Percentiles rank a stretch among this genome's conserved stretches.
Conservation (phyloP, 1,284 basidiomycete genomes). For the Leccinum laetum region DNA sequence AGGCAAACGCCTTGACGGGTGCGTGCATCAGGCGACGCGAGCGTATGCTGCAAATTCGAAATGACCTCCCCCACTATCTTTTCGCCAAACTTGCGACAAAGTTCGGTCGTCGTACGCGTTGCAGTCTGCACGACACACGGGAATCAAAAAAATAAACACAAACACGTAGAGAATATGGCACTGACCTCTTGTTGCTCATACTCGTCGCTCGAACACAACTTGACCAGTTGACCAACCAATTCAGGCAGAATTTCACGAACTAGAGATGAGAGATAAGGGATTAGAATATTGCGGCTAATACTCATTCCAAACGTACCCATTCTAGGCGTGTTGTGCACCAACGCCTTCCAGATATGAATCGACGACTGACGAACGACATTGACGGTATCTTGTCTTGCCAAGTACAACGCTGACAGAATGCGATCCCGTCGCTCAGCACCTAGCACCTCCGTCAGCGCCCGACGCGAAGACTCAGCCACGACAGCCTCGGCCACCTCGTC, state of each 20-base stretch:
- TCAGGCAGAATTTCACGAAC: constrained; percentile 95
- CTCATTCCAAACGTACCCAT: constrained; percentile 50
- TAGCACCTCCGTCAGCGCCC: constrained; percentile 85
- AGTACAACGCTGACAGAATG: constrained; percentile 89
- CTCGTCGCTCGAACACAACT: constrained; percentile 77
- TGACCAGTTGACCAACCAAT: constrained; percentile 77
- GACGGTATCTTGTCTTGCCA: constrained; percentile 94
- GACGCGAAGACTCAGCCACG: constrained; percentile 77
- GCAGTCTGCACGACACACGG: constrained; percentile 58
- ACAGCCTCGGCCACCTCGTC: constrained; percentile 64
- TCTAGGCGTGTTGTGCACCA: constrained; percentile 89
- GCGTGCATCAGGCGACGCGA: constrained; percentile 69
- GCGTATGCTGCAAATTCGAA: constrained; percentile 71
- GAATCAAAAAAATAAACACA: neutral
- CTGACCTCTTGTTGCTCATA: constrained; percentile 89
- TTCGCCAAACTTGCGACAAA: constrained; percentile 97
- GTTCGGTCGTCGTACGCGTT: constrained; percentile 82
- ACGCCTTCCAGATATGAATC: constrained; percentile 97
- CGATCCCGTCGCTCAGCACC: constrained; percentile 90
- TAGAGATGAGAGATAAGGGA: constrained; percentile 21
- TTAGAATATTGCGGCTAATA: neutral
- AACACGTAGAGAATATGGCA: neutral
- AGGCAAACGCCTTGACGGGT: constrained; percentile 90
- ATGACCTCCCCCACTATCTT: constrained; percentile 87
- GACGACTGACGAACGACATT: constrained; percentile 90